Percentiles rank a stretch among this genome's conserved stretches.
These are phyloP conservation scores for Diaporthe ilicicola DNA, from an alignment of 2,329 filamentous ascomycete species.

Conservation along the genomic window DNA sequence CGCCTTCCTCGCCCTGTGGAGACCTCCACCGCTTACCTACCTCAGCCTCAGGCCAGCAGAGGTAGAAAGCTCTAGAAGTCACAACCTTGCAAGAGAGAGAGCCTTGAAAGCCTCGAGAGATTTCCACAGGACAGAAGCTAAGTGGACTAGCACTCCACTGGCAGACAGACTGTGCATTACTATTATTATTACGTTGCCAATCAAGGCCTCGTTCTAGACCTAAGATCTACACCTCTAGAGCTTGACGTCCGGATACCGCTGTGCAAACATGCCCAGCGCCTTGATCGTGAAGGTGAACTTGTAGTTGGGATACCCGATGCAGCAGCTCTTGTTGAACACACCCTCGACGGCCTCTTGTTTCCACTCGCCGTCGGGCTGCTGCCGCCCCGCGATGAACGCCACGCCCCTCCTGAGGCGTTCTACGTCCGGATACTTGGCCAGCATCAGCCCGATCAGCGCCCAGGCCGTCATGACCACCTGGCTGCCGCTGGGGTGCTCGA, in stretches of 20 bases:
- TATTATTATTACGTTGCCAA: not conserved
- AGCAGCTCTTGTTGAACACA: conserved; percentile 98
- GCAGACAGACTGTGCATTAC: not conserved
- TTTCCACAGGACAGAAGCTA: not conserved
- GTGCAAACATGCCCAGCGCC: conserved; percentile 88
- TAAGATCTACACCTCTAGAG: conserved; percentile 42
- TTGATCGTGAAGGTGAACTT: conserved; percentile 97
- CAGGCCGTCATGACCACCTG: conserved; percentile 96
- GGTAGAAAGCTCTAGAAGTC: conserved; percentile 10
- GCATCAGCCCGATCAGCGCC: conserved; percentile 83
- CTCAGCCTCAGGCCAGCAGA: not conserved
- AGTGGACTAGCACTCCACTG: not conserved
- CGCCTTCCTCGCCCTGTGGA: not conserved
- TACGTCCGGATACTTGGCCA: conserved; percentile 81
- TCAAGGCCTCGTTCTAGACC: not conserved
- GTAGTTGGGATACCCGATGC: conserved; percentile 99
- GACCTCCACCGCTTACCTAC: not conserved
- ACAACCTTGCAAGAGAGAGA: not conserved
- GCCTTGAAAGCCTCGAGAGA: not conserved
- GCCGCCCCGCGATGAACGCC: conserved; percentile 82
- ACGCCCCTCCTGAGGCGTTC: conserved; percentile 78
- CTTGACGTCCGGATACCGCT: conserved; percentile 72
- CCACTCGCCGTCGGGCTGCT: conserved; percentile 93
- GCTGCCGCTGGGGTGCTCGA: conserved; percentile 76
- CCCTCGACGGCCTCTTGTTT: conserved; percentile 94